These are phyloP conservation scores for Chlorella sp. DNA, from an alignment of 139 green algal genomes.

Conservation along the genomic window DNA sequence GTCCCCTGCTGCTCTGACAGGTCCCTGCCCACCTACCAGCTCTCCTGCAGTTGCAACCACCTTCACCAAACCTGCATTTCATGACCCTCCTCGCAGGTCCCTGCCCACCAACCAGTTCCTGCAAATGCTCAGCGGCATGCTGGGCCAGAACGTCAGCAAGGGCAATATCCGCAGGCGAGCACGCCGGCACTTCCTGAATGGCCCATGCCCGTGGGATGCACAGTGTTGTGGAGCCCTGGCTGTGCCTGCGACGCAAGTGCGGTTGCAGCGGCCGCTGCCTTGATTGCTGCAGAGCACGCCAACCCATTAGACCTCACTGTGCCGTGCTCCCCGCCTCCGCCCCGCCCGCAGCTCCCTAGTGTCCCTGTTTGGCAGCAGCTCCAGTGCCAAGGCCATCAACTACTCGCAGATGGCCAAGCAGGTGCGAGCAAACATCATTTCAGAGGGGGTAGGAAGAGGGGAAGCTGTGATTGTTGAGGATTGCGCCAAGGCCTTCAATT, in stretches of 20 bases:
- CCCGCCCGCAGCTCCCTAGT: slow-evolving; percentile 1
- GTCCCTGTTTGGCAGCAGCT: slow-evolving; percentile 34
- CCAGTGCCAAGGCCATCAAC: slow-evolving; percentile 32
- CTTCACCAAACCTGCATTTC: too few species aligned
- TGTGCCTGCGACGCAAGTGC: background rate
- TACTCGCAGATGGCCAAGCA: slow-evolving; percentile 24
- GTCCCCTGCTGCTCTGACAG: too few species aligned
- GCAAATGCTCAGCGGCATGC: slow-evolving; percentile 27
- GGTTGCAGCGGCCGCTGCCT: background rate
- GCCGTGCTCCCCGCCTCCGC: background rate
- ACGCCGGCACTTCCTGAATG: too few species aligned
- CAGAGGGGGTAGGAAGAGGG: too few species aligned
- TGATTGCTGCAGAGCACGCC: background rate
- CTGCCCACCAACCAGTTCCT: slow-evolving; percentile 40
- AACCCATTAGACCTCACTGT: background rate
- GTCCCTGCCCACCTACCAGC: background rate
- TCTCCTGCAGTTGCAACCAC: background rate
- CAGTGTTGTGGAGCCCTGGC: background rate
- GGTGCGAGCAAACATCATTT: too few species aligned
- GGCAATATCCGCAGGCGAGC: slow-evolving; percentile 33
- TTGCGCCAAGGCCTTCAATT: background rate
- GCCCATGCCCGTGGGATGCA: too few species aligned
- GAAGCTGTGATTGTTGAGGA: background rate
- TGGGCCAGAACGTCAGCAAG: slow-evolving; percentile 13
- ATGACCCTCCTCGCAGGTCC: background rate